phyloP scores from a whole-genome alignment of 2,329 filamentous ascomycete species.

The Cladosporium velox region DNA sequence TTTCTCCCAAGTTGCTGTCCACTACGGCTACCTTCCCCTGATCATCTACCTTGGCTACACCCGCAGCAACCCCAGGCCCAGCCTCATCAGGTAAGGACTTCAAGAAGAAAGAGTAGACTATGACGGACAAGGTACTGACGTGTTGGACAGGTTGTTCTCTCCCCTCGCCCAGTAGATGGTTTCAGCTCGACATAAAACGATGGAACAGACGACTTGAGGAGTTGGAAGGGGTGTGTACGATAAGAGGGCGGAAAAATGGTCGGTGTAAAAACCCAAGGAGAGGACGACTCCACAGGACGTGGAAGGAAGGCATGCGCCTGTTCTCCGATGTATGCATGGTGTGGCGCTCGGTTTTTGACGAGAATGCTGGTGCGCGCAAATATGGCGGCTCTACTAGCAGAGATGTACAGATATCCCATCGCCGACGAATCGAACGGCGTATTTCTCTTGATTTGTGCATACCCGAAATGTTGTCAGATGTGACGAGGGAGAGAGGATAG shows the following conservation, averaged over 20 bases:
- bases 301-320: neutral
- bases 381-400: neutral
- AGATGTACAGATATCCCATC: conserved; percentile 17
- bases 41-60: conserved; percentile 98
- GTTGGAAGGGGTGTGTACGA: conserved; percentile 24
- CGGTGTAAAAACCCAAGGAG: neutral
- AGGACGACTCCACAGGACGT: neutral
- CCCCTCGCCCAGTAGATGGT: conserved; percentile 35
- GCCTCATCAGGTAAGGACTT: conserved; percentile 64
- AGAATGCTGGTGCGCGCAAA: conserved; percentile 3
- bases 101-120: neutral
- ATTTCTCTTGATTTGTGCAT: neutral
- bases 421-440: conserved; percentile 25
- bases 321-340: conserved; percentile 14
- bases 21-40: conserved; percentile 96
- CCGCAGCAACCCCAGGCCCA: conserved; percentile 86
- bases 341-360: conserved; percentile 17
- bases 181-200: neutral
- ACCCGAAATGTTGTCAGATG: too few relatives aligned
- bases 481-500: neutral
- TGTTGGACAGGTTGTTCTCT: conserved; percentile 32
- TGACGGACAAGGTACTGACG: conserved; percentile 20
- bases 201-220: neutral
- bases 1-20: conserved; percentile 86
- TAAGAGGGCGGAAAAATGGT: conserved; percentile 12